Evolutionary conservation across 768 basidiomycete genomes (phyloP).

Genomic region (Podaxis mareebaensis): DNA sequence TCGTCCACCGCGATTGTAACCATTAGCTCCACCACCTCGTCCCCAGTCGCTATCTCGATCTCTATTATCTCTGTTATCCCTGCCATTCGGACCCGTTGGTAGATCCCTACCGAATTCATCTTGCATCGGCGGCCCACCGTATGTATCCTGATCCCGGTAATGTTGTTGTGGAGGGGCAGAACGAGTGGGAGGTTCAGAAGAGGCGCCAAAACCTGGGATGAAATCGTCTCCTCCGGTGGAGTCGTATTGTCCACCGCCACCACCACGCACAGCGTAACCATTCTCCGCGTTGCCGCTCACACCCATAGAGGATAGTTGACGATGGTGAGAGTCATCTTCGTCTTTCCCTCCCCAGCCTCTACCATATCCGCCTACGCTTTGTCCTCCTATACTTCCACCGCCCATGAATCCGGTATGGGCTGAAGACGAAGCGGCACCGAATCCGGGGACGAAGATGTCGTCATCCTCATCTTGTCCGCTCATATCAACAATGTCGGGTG

Average conservation of each 20-base stretch:
- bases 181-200: slow-evolving; percentile 8
- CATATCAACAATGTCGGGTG: slow-evolving; percentile 63
- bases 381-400: slow-evolving; percentile 30
- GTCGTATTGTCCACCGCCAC: slow-evolving; percentile 10
- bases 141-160: slow-evolving; percentile 14
- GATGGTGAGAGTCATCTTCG: slow-evolving; percentile 11
- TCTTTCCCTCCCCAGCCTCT: slow-evolving; percentile 13
- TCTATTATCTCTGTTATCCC: slow-evolving; percentile 16
- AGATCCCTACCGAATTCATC: slow-evolving; percentile 16
- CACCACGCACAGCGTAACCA: background rate
- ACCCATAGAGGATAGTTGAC: background rate
- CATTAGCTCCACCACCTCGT: slow-evolving; percentile 13
- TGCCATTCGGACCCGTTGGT: slow-evolving; percentile 14
- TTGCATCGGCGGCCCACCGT: background rate
- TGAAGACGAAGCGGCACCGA: slow-evolving; percentile 46
- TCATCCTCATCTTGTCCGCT: slow-evolving; percentile 72
- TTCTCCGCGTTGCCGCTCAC: background rate
- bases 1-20: slow-evolving; percentile 10
- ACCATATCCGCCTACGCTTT: slow-evolving; percentile 17
- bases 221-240: slow-evolving; percentile 12
- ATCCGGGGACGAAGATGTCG: slow-evolving; percentile 62
- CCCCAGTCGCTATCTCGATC: slow-evolving; percentile 19
- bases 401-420: slow-evolving; percentile 33
- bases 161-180: slow-evolving; percentile 3
- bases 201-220: slow-evolving; percentile 13